Conservation (phyloP, 768 basidiomycete genomes). For the Boletus subcaerulescens region DNA sequence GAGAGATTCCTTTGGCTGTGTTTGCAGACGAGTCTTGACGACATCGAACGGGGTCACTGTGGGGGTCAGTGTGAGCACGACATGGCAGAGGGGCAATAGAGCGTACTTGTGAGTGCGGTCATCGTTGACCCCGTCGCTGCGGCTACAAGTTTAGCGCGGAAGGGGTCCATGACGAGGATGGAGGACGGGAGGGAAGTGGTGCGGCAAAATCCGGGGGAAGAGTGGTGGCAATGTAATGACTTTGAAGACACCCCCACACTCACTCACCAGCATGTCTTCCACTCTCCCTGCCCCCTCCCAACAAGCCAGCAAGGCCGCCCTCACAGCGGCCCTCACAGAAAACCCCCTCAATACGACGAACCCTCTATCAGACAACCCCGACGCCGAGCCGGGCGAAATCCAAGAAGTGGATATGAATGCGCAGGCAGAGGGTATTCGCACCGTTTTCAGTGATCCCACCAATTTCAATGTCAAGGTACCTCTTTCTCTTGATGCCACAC, state of each 20-base stretch:
- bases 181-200: neutral
- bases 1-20: constrained; percentile 63
- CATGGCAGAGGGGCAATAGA: constrained; percentile 1
- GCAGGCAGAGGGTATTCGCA: constrained; percentile 80
- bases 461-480: constrained; percentile 95
- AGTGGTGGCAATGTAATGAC: neutral
- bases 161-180: constrained; percentile 50
- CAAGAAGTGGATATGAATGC: constrained; percentile 84
- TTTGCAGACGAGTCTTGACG: constrained; percentile 94
- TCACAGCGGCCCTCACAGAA: constrained; percentile 69
- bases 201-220: constrained; percentile 27
- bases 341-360: constrained; percentile 31
- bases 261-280: constrained; percentile 16
- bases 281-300: constrained; percentile 61
- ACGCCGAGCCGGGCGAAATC: constrained; percentile 76
- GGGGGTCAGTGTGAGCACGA: constrained; percentile 4
- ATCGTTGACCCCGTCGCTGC: constrained; percentile 76
- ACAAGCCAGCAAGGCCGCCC: constrained; percentile 78
- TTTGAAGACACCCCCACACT: neutral
- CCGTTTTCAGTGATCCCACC: constrained; percentile 89
- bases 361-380: constrained; percentile 32
- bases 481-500: neutral
- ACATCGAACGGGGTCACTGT: constrained; percentile 99
- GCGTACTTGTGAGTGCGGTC: constrained; percentile 81
- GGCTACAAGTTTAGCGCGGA: constrained; percentile 76